phyloP scores from a whole-genome alignment of 495 filamentous ascomycete species.

The Xeromyces bisporus region DNA sequence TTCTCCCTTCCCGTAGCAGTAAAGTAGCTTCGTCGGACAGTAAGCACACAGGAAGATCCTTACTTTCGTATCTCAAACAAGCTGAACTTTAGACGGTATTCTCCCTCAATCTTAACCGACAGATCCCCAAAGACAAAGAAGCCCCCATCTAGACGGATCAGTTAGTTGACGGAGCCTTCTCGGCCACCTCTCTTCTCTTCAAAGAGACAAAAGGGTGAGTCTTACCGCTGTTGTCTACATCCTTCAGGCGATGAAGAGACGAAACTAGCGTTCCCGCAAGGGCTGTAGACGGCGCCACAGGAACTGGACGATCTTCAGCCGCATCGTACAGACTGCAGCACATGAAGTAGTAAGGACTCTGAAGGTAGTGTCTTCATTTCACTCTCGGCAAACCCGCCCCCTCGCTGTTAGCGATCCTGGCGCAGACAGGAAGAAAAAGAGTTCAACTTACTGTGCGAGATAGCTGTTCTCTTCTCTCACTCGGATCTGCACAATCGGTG shows the following conservation, averaged over 20 bases:
- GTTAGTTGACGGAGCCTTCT: slow-evolving; percentile 6
- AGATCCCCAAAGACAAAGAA: slow-evolving; percentile 97
- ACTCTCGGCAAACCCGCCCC: slow-evolving; percentile 2
- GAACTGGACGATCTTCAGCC: slow-evolving; percentile 39
- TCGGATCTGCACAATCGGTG: slow-evolving; percentile 74
- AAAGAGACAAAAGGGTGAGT: slow-evolving; percentile 4
- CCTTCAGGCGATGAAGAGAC: slow-evolving; percentile 83
- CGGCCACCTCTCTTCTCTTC: neutral
- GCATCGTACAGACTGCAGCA: slow-evolving; percentile 51
- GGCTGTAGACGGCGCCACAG: slow-evolving; percentile 33
- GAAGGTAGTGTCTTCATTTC: slow-evolving; percentile 42
- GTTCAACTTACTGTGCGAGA: slow-evolving; percentile 45
- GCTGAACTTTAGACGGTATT: slow-evolving; percentile 65
- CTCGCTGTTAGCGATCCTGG: no score
- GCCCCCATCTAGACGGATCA: slow-evolving; percentile 46
- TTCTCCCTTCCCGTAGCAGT: neutral
- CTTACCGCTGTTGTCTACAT: slow-evolving; percentile 66
- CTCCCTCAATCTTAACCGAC: slow-evolving; percentile 67
- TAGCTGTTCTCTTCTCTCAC: slow-evolving; percentile 50
- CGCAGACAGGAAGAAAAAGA: slow-evolving; percentile 1
- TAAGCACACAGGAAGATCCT: slow-evolving; percentile 12
- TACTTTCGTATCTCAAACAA: slow-evolving; percentile 72
- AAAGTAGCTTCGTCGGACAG: neutral
- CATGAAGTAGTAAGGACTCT: slow-evolving; percentile 76
- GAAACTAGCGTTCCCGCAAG: slow-evolving; percentile 75